phyloP scores from a whole-genome alignment of 495 filamentous ascomycete species.

The Haplographium delicatum region DNA sequence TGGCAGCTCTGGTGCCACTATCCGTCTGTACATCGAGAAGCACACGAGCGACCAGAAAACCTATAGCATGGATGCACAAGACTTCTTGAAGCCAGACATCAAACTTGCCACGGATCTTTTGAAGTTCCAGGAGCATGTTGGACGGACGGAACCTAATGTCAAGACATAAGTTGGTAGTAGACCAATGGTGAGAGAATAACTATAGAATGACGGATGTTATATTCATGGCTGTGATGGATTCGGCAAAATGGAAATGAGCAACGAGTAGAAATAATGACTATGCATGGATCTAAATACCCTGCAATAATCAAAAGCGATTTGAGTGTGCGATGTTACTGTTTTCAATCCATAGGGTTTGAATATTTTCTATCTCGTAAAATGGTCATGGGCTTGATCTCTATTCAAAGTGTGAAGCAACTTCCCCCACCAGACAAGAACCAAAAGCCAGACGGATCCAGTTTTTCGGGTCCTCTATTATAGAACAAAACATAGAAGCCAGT shows the following conservation, averaged over 20 bases:
- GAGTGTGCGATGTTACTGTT: too few species aligned
- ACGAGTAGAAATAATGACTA: neutral
- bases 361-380: too few species aligned
- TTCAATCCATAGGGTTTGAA: too few species aligned
- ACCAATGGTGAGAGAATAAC: neutral
- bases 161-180: slow-evolving; percentile 65
- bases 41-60: slow-evolving; percentile 69
- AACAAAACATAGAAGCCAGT: too few species aligned
- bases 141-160: slow-evolving; percentile 87
- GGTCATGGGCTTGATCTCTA: too few species aligned
- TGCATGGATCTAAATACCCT: too few species aligned
- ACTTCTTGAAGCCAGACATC: slow-evolving; percentile 89
- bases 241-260: neutral
- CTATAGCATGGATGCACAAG: slow-evolving; percentile 75
- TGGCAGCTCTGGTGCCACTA: slow-evolving; percentile 89
- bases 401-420: too few species aligned
- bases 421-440: too few species aligned
- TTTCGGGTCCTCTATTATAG: too few species aligned
- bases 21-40: slow-evolving; percentile 94
- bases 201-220: neutral
- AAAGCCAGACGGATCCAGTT: too few species aligned
- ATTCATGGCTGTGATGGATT: neutral
- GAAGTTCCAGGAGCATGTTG: slow-evolving; percentile 85
- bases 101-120: slow-evolving; percentile 75
- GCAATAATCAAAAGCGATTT: too few species aligned